Evolutionary conservation across 2,329 filamentous ascomycete genomes (phyloP).

Genomic region (Beauveria rudraprayagi): DNA sequence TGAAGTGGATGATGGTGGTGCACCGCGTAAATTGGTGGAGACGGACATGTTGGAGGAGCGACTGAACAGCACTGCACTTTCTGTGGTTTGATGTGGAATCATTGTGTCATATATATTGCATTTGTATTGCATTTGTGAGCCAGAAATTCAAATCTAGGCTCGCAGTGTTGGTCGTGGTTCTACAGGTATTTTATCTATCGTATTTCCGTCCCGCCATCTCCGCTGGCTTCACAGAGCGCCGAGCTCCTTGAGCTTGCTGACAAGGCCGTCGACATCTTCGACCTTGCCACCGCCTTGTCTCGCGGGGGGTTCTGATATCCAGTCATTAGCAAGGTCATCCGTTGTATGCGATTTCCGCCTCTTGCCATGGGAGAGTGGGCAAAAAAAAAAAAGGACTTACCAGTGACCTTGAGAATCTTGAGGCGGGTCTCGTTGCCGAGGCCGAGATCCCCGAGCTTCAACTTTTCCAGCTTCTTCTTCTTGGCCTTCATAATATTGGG

Average conservation of each 20-base stretch:
- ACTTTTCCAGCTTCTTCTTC: constrained; percentile 98
- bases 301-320: constrained; percentile 59
- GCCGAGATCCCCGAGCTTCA: constrained; percentile 74
- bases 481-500: constrained; percentile 99
- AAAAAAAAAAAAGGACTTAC: constrained; percentile 38
- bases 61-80: neutral
- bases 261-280: constrained; percentile 91
- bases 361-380: neutral
- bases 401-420: constrained; percentile 83
- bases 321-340: neutral
- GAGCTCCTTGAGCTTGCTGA: constrained; percentile 89
- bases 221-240: constrained; percentile 63
- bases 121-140: neutral
- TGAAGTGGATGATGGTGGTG: neutral
- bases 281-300: constrained; percentile 95
- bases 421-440: constrained; percentile 66
- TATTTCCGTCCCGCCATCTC: neutral
- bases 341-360: neutral
- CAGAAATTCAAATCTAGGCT: neutral
- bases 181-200: constrained; percentile 1
- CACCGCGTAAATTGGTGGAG: neutral
- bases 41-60: neutral
- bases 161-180: neutral
- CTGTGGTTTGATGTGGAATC: neutral
- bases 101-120: neutral